Evolutionary conservation across 2,329 filamentous ascomycete genomes (phyloP).

Genomic region (Trichoderma arundinaceum): DNA sequence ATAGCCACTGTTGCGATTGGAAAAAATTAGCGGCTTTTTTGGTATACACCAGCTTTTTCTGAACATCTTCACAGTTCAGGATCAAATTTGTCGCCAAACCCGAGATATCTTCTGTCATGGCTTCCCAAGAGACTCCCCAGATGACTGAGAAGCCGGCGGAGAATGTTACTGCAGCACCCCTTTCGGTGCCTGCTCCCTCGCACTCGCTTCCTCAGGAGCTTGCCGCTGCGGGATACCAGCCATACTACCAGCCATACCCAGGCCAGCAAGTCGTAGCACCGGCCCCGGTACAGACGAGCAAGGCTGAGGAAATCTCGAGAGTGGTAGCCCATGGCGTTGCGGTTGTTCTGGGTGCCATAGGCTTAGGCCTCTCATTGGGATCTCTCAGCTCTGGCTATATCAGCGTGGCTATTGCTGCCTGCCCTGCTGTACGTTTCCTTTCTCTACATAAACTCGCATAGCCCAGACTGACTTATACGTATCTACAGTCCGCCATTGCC

Average conservation of each 20-base stretch:
- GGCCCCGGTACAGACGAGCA: conserved; percentile 1
- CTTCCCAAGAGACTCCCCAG: conserved; percentile 31
- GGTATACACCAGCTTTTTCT: not conserved
- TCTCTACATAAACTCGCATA: too few species aligned
- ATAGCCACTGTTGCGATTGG: not conserved
- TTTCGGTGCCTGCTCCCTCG: conserved; percentile 5
- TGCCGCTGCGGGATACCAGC: conserved; percentile 9
- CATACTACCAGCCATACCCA: conserved; percentile 11
- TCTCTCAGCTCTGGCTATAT: not conserved
- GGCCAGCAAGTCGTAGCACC: conserved; percentile 8
- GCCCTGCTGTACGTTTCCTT: conserved; percentile 5
- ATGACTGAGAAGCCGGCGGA: conserved; percentile 37
- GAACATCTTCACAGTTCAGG: not conserved
- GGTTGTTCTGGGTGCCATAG: conserved; percentile 40
- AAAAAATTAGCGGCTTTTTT: not conserved
- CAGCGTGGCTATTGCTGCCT: not conserved
- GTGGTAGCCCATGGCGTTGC: conserved; percentile 40
- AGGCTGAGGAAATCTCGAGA: conserved; percentile 37
- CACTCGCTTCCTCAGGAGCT: conserved; percentile 18
- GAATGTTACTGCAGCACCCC: conserved; percentile 24
- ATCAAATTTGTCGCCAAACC: not conserved
- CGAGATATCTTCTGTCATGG: not conserved
- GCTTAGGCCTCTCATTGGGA: conserved; percentile 33
- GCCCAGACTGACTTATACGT: not conserved
- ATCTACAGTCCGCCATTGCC: conserved; percentile 43